Base-by-base conservation (phyloP, 192 early-diverging fungal species). In the Coemansia sp. region DNA sequence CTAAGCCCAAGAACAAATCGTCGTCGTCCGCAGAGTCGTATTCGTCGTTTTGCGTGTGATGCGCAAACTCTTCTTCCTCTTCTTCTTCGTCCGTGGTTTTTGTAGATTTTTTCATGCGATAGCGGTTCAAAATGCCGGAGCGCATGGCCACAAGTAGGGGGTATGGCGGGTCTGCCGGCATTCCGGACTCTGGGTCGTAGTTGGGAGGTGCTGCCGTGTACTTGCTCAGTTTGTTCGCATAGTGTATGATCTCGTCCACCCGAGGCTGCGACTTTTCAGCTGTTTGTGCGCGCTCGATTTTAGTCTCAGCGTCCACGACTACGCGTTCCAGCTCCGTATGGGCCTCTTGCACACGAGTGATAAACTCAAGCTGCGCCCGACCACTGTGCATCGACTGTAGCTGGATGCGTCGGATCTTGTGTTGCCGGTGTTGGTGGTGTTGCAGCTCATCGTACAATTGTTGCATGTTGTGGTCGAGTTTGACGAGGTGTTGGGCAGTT, bases 181-280 rank as follows among this genome's bases (percentile, higher is more conserved):
- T 54, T 18, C 18, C 35, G 3, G 41, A 68, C 18, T 61, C 72
- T 0, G 82, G 77, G 16, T 81, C 69, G 39, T 73, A 83, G 60
- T 83, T 83, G 10, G 82, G 82, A 51, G 82, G 82, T 7, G 82
- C 82, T 16, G 61, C 62, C 8, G 82, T 81, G 43, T 63, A 83
- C 59, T 64, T 72, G 66, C 82, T 80, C 41, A 83, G 62, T 55
- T 73, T 75, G 43, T 64, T 78, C n/a, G 82, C 78, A 41, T 81
- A 81, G 57, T 73, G 73, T 27, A 83, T 69, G n/a, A 83, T 66
- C 57, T 83, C 82, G 0, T 39, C 23, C 0, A 75, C 69, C 18
- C 41, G 29, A 20, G 73, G 73, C 32, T 52, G 24, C 2, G 63
- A 57, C 12, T 43, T 53, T 13, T 60, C 39, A 1, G 78, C 78